These are phyloP conservation scores for Monosiga brevicollis DNA, from an alignment of 78 protist genomes.

Conservation along the genomic window DNA sequence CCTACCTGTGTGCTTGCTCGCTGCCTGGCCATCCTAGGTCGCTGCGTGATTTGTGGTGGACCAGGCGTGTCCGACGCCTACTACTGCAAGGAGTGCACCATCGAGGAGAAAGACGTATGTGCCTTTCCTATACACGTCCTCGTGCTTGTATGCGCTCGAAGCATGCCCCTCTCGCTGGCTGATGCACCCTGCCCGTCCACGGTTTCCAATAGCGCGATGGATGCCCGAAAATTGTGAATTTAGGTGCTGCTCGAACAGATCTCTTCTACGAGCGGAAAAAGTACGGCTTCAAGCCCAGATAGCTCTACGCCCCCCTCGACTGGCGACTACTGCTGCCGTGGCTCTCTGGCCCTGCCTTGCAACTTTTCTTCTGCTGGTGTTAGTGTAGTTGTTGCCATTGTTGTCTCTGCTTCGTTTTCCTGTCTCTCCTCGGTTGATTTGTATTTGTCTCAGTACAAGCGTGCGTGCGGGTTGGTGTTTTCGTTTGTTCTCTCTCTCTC, in stretches of 20 bases:
- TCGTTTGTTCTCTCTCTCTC: too few relatives aligned
- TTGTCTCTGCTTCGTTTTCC: too few relatives aligned
- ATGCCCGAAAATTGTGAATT: slow-evolving; percentile 87
- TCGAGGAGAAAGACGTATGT: slow-evolving; percentile 82
- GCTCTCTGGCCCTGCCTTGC: too few relatives aligned
- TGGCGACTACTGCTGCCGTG: too few relatives aligned
- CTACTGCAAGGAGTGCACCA: slow-evolving; percentile 82
- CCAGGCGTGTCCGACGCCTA: slow-evolving; percentile 85
- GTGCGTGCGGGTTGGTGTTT: too few relatives aligned
- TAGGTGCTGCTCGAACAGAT: slow-evolving; percentile 77
- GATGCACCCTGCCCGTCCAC: not conserved
- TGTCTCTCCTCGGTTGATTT: too few relatives aligned
- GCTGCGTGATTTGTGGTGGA: slow-evolving; percentile 83
- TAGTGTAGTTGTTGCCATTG: too few relatives aligned
- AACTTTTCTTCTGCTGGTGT: too few relatives aligned
- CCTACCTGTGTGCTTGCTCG: not conserved
- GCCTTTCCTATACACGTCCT: too few relatives aligned
- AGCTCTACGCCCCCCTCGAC: too few relatives aligned
- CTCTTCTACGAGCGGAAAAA: slow-evolving; percentile 82
- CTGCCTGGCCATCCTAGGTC: slow-evolving; percentile 4
- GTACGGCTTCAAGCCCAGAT: slow-evolving; percentile 54
- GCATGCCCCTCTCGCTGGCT: not conserved
- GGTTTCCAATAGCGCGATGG: slow-evolving; percentile 79
- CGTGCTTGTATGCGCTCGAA: too few relatives aligned
- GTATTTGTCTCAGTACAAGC: too few relatives aligned